Evolutionary conservation across 225 moss, liverwort and hornwort species (phyloP), one percentile per base, ranked within the genome.

Genomic region (Bryoerythrophyllum caledonicum): DNA sequence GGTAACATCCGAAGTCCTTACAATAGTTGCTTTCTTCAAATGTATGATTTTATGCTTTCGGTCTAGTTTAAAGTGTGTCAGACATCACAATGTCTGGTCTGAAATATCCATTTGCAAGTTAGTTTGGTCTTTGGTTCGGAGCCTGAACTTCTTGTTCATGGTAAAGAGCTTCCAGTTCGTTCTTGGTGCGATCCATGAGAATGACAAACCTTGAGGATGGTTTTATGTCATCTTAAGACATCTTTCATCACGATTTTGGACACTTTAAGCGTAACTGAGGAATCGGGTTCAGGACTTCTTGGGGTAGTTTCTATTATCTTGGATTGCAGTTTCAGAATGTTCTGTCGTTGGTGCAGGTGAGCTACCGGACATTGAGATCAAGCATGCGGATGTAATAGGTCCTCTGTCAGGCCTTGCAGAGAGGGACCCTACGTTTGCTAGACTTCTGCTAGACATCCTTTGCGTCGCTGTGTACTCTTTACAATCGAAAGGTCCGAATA

Each of bases 331-430:
- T 48, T 10, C 52, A 8, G 70, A 59, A 52, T 78, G 69, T 63
- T 51, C 68, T 73, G 46, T 38, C 25, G 51, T 34, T 41, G 71
- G 49, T 80, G 78, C 89, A 96, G 94, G 96, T 74, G 96, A 96
- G 74, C 75, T 96, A 49, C 96, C 96, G 14, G 96, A 96, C 63
- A 94, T 96, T 67, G 92, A 96, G 81, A 96, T 96, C 71, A 94
- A 83, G 38, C 82, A 94, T 83, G 86, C 91, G 58, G 96, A 96
- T 48, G 83, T 94, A 71, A 68, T 96, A 28, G 84, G 84, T 66
- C 92, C 94, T 55, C 76, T 96, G 65, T 82, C 89, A 72, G 91
- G 92, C 28, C 77, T 96, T 49, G 89, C 94, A 72, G 89, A 89
- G 78, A 86, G 87, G 73, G 96, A 96, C 75, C 76, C 89, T 71